phyloP scores from a whole-genome alignment of 768 basidiomycete genomes.

The Calocera cornea region DNA sequence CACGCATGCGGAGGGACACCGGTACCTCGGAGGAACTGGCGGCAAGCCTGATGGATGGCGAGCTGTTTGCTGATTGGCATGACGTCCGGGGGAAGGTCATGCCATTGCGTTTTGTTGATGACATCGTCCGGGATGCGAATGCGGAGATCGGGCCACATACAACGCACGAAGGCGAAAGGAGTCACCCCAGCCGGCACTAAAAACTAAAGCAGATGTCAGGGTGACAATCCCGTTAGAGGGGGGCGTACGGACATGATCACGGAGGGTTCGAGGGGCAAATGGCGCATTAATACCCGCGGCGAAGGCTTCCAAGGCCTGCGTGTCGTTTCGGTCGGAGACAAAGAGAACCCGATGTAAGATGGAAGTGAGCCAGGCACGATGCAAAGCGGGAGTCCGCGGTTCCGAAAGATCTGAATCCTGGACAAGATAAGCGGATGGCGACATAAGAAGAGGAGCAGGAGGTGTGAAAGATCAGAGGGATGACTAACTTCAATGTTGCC shows the following conservation, averaged over 20 bases:
- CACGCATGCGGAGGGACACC: not conserved
- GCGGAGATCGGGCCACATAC: not conserved
- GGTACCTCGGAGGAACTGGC: not conserved
- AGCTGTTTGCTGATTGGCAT: not conserved
- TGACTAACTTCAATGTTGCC: not conserved
- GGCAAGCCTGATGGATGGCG: not conserved
- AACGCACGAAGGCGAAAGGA: not conserved
- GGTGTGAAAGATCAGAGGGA: not conserved
- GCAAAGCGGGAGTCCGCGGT: not conserved
- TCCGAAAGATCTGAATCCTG: not conserved
- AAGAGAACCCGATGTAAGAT: not conserved
- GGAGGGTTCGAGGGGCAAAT: not conserved
- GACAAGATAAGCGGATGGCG: not conserved
- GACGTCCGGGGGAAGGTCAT: not conserved
- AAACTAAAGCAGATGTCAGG: not conserved
- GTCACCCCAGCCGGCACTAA: not conserved
- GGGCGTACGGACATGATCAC: not conserved
- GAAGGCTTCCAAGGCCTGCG: not conserved
- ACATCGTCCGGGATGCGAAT: not conserved
- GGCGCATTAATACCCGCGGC: not conserved
- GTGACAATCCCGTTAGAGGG: not conserved
- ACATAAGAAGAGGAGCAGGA: not conserved
- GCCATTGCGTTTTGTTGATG: not conserved
- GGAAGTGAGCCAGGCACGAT: not conserved
- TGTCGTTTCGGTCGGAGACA: not conserved